phyloP scores from a whole-genome alignment of 2,329 filamentous ascomycete species.

The Xylariales sp. region DNA sequence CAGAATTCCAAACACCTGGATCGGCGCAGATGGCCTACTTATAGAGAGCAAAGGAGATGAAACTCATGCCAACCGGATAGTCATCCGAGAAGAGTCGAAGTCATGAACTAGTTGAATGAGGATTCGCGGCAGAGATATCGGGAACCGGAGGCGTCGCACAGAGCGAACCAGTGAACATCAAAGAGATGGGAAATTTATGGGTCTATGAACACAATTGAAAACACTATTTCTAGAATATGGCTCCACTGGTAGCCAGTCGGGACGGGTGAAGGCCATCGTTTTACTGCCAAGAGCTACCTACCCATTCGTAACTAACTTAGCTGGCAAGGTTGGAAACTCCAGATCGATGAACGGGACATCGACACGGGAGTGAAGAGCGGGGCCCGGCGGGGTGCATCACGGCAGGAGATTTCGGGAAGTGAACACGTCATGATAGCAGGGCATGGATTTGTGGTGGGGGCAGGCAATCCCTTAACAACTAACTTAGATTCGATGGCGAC shows the following conservation, averaged over 20 bases:
- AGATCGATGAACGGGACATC: constrained; percentile 7
- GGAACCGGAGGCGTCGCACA: not conserved
- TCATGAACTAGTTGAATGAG: not conserved
- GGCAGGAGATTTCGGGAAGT: constrained; percentile 8
- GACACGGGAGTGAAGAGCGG: constrained; percentile 8
- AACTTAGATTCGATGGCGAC: no score
- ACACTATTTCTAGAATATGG: no score
- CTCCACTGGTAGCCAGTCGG: constrained; percentile 1
- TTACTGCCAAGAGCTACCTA: constrained; percentile 1
- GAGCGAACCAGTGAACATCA: constrained; percentile 1
- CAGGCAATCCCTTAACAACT: no score
- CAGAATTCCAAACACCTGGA: not conserved
- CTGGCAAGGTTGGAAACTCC: constrained; percentile 6
- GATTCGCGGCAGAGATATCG: not conserved
- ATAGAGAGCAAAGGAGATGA: not conserved
- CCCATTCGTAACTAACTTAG: no score
- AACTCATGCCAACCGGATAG: not conserved
- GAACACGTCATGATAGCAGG: not conserved
- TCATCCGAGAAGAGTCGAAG: not conserved
- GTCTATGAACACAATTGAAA: not conserved
- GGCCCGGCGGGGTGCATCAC: constrained; percentile 5
- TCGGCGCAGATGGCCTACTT: constrained; percentile 4
- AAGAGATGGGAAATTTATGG: constrained; percentile 1
- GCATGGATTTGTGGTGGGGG: no score
- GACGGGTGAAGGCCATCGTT: constrained; percentile 2